Conservation (phyloP, 768 basidiomycete species). For the Macrocybe gigantea region DNA sequence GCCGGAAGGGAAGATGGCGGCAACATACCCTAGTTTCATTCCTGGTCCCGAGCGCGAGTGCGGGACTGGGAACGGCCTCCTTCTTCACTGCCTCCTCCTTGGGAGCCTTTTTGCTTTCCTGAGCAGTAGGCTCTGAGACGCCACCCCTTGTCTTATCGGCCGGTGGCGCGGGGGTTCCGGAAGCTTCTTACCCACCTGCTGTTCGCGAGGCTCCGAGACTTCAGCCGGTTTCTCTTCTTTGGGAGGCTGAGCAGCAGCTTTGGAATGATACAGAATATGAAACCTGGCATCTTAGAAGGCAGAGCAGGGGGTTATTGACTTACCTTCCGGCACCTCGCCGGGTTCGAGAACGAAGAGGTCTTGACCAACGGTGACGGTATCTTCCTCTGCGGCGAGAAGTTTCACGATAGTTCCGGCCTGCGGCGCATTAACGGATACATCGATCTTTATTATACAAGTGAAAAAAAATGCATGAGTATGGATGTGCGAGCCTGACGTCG, state of each 20-base stretch:
- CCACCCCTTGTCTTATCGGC: conserved; percentile 19
- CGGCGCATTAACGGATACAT: conserved; percentile 94
- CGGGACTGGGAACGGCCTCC: conserved; percentile 20
- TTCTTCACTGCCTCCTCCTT: conserved; percentile 22
- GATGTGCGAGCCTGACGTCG: conserved; percentile 9
- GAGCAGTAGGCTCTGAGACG: conserved; percentile 15
- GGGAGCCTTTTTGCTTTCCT: conserved; percentile 28
- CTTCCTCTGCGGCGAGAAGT: conserved; percentile 84
- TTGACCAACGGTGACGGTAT: conserved; percentile 92
- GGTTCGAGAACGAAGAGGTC: conserved; percentile 90
- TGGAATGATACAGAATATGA: conserved; percentile 6
- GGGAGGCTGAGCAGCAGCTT: conserved; percentile 24
- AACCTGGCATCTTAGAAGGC: not conserved
- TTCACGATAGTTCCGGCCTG: conserved; percentile 83
- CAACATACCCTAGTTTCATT: conserved; percentile 77
- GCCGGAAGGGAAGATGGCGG: not conserved
- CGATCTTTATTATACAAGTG: conserved; percentile 55
- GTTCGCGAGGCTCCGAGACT: conserved; percentile 36
- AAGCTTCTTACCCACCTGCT: conserved; percentile 40
- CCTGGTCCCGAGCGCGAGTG: conserved; percentile 44
- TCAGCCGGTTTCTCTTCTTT: conserved; percentile 34
- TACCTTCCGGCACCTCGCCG: conserved; percentile 56
- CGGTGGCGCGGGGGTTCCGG: conserved; percentile 36
- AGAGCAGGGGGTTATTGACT: conserved; percentile 15
- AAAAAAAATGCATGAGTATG: conserved; percentile 3